Percentiles rank a stretch among this genome's conserved stretches.
These are phyloP conservation scores for Penicillium rolfsii DNA, from an alignment of 2,329 filamentous ascomycete species.

Conservation along the genomic window DNA sequence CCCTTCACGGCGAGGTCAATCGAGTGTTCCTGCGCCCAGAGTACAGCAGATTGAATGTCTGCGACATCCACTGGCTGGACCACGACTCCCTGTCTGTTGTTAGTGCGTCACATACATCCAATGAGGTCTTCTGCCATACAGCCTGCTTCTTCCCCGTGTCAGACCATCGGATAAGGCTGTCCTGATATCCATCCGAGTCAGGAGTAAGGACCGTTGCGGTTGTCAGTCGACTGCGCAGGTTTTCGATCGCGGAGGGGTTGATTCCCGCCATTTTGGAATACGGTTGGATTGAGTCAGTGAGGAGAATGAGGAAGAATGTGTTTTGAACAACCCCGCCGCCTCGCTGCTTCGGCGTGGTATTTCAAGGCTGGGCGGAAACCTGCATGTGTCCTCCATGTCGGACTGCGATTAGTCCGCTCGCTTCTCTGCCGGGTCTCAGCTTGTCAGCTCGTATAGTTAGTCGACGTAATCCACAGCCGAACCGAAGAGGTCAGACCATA, in stretches of 20 bases:
- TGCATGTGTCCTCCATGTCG: neutral
- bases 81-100: slow-evolving; percentile 47
- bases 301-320: neutral
- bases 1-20: slow-evolving; percentile 37
- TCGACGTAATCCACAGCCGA: too few relatives aligned
- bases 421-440: neutral
- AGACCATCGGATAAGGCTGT: slow-evolving; percentile 35
- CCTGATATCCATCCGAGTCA: slow-evolving; percentile 28
- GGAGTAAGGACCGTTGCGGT: slow-evolving; percentile 26
- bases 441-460: neutral
- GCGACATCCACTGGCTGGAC: slow-evolving; percentile 47
- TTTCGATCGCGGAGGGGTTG: slow-evolving; percentile 7
- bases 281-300: neutral
- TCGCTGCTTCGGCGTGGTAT: neutral
- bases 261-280: slow-evolving; percentile 12
- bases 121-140: slow-evolving; percentile 22
- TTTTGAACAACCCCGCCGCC: neutral
- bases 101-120: neutral
- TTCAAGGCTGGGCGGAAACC: neutral
- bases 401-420: neutral
- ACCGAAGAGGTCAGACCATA: too few relatives aligned
- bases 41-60: slow-evolving; percentile 50
- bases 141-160: slow-evolving; percentile 37
- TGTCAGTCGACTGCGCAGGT: slow-evolving; percentile 16
- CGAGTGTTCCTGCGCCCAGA: slow-evolving; percentile 47